A percentile compares a stretch with the other conserved stretches of the same genome.
Evolutionary conservation across 176 grass and related monocot genomes (phyloP).

Genomic region (Hsuehochloa calcarea): DNA sequence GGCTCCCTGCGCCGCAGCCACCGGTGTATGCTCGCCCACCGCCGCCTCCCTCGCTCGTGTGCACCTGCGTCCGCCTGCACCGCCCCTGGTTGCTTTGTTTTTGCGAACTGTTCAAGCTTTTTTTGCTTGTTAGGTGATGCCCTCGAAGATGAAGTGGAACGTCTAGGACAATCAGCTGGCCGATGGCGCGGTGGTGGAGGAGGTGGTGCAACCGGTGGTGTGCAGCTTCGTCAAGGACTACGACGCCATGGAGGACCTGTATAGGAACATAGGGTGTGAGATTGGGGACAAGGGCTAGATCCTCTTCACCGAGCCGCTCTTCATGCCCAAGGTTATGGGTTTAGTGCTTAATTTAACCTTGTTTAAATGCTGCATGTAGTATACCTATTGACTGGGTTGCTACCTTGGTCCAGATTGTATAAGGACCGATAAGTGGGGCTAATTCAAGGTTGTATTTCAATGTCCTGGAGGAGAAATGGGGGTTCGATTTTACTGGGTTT

Average conservation of each 20-base stretch:
- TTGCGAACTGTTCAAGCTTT: background rate
- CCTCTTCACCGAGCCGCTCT: constrained; percentile 86
- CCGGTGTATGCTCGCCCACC: too few relatives aligned
- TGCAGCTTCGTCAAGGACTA: constrained; percentile 94
- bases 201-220: constrained; percentile 76
- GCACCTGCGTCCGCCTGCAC: too few relatives aligned
- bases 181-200: constrained; percentile 55
- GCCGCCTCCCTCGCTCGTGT: too few relatives aligned
- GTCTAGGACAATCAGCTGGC: constrained; percentile 56
- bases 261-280: constrained; percentile 92
- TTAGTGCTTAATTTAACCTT: background rate
- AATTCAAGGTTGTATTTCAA: background rate
- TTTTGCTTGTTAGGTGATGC: constrained; percentile 57
- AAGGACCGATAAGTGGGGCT: background rate
- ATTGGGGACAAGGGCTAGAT: constrained; percentile 96
- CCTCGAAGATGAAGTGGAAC: constrained; percentile 85
- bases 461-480: background rate
- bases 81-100: too few relatives aligned
- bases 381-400: background rate
- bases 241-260: constrained; percentile 97
- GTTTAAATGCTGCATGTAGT: background rate
- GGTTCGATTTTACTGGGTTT: background rate
- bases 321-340: constrained; percentile 73
- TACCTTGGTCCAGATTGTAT: background rate
- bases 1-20: too few relatives aligned